Evolutionary conservation across 78 protist species (phyloP), one percentile per base, ranked within the genome.

Genomic region (Ministeria vibrans): DNA sequence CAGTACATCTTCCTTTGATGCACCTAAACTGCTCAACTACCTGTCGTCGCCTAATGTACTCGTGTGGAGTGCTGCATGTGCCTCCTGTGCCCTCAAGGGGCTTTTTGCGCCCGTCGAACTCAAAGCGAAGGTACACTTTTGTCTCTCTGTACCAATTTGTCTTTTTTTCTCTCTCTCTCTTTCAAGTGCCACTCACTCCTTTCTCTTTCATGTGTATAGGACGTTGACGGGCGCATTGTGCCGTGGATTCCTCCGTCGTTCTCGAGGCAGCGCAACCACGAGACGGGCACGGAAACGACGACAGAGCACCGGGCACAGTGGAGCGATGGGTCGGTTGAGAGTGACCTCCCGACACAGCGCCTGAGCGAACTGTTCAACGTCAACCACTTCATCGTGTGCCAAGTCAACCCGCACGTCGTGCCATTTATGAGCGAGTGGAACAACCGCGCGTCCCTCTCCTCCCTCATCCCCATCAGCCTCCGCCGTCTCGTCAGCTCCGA

Each of bases 321-420:
- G 82, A 25, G 73, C 41, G 93, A 90, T 59, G 91, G 87, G 42
- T 46, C 84, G 13, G 38, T 90, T 22, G 87, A 89, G 39, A 28
- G 66, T 15, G 96, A 91, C 77, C 83, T 93, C 41, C 96, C 96
- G n/a, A 87, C 38, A 84, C 27, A 41, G 76, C 66, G 92, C 20
- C 83, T 93, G 72, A 5, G 83, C 0, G 92, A 90, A 63, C 70
- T 89, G 30, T 93, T 91, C 84, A 91, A 93, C 76, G 88, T 93
- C 68, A 87, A 90, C 76, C 84, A 83, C 71, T 79, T 86, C 62
- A 83, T 90, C 7, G 93, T 90, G 39, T 86, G 88, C 18, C 93
- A 90, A 66, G 84, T 75, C 51, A 84, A 84, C 20, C 89, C 87
- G 27, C 85, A 85, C 72, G 83, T 89, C 32, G 72, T 84, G 23